Percentiles rank a stretch among this genome's conserved stretches.
phyloP scores from a whole-genome alignment of 257 asterid species.

The Dorcoceras hygrometricum region DNA sequence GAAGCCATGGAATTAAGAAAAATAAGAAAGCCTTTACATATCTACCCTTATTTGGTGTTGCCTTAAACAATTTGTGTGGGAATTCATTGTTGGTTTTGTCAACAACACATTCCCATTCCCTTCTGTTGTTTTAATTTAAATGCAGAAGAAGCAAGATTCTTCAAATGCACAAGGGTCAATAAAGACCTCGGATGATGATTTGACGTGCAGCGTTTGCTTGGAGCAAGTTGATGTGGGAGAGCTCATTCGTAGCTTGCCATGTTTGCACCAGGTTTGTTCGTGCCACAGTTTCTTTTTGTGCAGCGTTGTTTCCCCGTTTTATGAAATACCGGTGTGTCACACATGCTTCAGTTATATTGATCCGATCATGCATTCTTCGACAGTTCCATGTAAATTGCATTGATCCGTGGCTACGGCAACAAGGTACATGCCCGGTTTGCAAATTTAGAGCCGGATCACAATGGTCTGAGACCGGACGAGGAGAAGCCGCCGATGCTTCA shows the following conservation, averaged over 20 bases:
- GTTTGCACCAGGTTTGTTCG: constrained; percentile 85
- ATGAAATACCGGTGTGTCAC: not conserved
- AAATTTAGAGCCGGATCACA: constrained; percentile 76
- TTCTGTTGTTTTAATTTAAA: constrained; percentile 1
- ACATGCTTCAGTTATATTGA: no score
- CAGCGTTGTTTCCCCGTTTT: not conserved
- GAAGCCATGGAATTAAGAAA: not conserved
- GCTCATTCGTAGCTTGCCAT: constrained; percentile 90
- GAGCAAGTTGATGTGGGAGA: constrained; percentile 93
- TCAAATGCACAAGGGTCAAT: constrained; percentile 38
- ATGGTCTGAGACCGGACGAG: constrained; percentile 55
- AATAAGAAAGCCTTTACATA: not conserved
- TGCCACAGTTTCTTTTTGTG: not conserved
- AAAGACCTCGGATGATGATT: constrained; percentile 67
- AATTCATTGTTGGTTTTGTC: not conserved
- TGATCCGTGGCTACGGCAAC: constrained; percentile 97
- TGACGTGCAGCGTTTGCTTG: constrained; percentile 97
- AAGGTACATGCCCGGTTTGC: constrained; percentile 98
- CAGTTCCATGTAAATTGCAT: constrained; percentile 97
- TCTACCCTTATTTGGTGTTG: not conserved
- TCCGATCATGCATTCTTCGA: constrained; percentile 18
- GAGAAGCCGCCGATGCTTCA: constrained; percentile 47
- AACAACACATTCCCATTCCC: not conserved
- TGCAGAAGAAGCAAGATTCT: constrained; percentile 74
- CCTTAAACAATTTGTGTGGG: not conserved